A percentile compares a stretch with the other conserved stretches of the same genome.
Evolutionary conservation across 1,139 yeast species (phyloP).

Genomic region (Geotrichum bryndzae): DNA sequence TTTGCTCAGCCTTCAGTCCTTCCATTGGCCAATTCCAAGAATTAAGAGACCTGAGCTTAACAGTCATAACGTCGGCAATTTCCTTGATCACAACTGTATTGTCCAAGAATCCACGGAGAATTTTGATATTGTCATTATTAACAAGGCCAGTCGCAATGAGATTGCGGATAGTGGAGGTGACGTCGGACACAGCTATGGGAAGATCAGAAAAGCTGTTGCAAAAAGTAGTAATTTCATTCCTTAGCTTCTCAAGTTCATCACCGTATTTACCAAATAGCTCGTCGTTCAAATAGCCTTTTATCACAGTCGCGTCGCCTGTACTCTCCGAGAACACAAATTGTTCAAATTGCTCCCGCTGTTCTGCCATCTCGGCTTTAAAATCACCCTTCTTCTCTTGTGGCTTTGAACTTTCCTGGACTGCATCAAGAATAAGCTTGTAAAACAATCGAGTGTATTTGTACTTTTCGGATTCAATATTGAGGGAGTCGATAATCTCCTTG

Average conservation of each 20-base stretch:
- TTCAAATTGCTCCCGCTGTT: conserved; percentile 19
- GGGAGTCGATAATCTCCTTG: conserved; percentile 4
- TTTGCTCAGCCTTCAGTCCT: conserved; percentile 14
- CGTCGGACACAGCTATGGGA: neutral
- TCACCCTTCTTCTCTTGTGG: neutral
- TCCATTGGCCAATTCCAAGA: conserved; percentile 21
- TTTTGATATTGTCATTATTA: conserved; percentile 9
- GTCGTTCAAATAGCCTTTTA: conserved; percentile 16
- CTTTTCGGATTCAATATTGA: conserved; percentile 13
- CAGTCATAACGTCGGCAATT: conserved; percentile 20
- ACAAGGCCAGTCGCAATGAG: conserved; percentile 13
- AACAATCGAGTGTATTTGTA: conserved; percentile 20
- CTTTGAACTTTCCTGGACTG: conserved; percentile 8
- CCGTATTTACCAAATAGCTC: conserved; percentile 13
- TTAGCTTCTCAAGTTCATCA: conserved; percentile 10
- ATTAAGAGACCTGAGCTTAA: conserved; percentile 17
- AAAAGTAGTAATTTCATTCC: conserved; percentile 8
- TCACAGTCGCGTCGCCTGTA: conserved; percentile 5
- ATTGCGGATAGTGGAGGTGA: neutral
- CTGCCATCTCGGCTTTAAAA: conserved; percentile 16
- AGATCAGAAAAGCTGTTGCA: conserved; percentile 1
- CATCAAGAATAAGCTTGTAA: conserved; percentile 19
- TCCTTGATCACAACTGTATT: conserved; percentile 17
- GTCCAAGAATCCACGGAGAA: conserved; percentile 15
- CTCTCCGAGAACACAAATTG: conserved; percentile 17